Evolutionary conservation across 768 basidiomycete genomes (phyloP).

Genomic region (Boletus rex-veris): DNA sequence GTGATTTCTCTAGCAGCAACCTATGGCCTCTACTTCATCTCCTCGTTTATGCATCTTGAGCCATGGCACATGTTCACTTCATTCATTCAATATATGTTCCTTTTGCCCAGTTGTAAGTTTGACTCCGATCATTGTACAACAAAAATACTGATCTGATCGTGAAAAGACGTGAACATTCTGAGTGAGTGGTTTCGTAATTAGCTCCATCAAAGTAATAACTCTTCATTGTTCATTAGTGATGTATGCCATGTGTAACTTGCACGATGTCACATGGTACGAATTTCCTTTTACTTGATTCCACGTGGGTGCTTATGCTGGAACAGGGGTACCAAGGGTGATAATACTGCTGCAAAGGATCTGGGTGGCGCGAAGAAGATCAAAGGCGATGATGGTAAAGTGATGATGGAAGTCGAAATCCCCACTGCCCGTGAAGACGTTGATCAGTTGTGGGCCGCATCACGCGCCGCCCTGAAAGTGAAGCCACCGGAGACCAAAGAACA

Average conservation of each 20-base stretch:
- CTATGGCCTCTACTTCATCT: conserved; percentile 81
- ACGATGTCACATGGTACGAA: conserved; percentile 76
- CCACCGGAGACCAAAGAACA: conserved; percentile 75
- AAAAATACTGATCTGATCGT: conserved; percentile 7
- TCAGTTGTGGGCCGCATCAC: conserved; percentile 78
- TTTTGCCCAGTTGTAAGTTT: conserved; percentile 67
- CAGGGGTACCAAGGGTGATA: conserved; percentile 91
- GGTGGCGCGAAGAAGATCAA: conserved; percentile 89
- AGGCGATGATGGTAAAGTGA: conserved; percentile 77
- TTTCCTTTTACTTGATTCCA: not conserved
- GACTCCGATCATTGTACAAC: not conserved
- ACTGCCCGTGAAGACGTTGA: conserved; percentile 85
- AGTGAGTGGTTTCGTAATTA: conserved; percentile 38
- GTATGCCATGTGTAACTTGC: conserved; percentile 91
- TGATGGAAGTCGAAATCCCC: conserved; percentile 83
- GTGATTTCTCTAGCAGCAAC: conserved; percentile 75
- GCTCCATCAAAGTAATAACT: not conserved
- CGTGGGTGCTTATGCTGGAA: conserved; percentile 1
- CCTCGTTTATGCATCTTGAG: conserved; percentile 85
- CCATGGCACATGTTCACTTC: conserved; percentile 98
- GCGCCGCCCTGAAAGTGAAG: conserved; percentile 62
- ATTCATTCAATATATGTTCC: conserved; percentile 89
- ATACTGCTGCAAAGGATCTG: conserved; percentile 81
- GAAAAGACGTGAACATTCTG: conserved; percentile 71
- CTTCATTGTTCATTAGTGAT: conserved; percentile 51